Conservation (phyloP, 139 green algal genomes). For the Coelastrella sp. region DNA sequence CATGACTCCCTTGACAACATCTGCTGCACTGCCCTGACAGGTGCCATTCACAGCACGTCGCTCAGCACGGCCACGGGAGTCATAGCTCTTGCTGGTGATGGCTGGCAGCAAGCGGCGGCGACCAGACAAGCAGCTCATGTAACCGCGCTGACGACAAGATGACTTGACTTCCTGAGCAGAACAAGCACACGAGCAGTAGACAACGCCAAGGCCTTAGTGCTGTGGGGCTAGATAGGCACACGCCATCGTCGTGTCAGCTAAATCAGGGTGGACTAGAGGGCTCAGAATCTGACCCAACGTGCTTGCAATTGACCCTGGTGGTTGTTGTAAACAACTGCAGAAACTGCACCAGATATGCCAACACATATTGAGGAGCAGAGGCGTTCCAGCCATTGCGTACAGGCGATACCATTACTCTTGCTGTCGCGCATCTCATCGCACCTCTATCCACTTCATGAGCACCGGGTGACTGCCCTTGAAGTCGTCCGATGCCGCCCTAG, state of each 20-base stretch:
- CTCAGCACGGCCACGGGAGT: slow-evolving; percentile 54
- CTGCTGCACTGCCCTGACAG: slow-evolving; percentile 81
- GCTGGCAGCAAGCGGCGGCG: neutral
- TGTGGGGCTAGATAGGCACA: too few species aligned
- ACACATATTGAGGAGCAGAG: neutral
- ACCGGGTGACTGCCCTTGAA: slow-evolving; percentile 64
- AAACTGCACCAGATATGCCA: too few species aligned
- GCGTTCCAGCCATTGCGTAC: too few species aligned
- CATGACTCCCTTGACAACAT: slow-evolving; percentile 84
- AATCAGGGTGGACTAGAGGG: too few species aligned
- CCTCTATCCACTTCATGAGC: slow-evolving; percentile 55
- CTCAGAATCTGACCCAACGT: too few species aligned
- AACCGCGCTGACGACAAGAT: neutral
- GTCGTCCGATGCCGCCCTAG: slow-evolving; percentile 48
- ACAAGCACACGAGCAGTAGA: too few species aligned
- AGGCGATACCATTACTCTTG: neutral
- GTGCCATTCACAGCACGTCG: slow-evolving; percentile 81
- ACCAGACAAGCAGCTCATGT: neutral
- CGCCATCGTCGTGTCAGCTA: too few species aligned
- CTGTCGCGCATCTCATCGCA: neutral
- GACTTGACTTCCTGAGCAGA: neutral
- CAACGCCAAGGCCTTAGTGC: too few species aligned
- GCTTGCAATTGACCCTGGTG: too few species aligned
- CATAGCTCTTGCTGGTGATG: slow-evolving; percentile 3
- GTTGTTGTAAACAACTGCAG: too few species aligned